phyloP scores from a whole-genome alignment of 2,329 filamentous ascomycete species.

The Aspergillus ochraceus region DNA sequence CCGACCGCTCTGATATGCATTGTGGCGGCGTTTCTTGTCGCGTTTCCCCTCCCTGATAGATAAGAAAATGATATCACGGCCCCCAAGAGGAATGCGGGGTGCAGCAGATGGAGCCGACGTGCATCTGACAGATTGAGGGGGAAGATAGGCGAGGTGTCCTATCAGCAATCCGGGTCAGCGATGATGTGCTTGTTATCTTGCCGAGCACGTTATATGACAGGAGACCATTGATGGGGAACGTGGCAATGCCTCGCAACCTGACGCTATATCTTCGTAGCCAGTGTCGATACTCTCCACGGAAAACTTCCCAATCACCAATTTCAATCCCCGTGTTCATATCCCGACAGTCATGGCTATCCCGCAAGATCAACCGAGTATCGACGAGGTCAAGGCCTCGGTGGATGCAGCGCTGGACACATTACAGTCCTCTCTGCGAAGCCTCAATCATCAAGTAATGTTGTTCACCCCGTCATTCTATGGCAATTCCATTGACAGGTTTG shows the following conservation, averaged over 20 bases:
- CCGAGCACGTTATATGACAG: not conserved
- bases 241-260: not conserved
- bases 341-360: constrained; percentile 19
- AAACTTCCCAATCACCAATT: not conserved
- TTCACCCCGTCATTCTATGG: too few species aligned
- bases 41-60: not conserved
- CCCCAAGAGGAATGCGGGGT: constrained; percentile 6
- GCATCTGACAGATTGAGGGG: constrained; percentile 3
- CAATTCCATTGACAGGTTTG: not conserved
- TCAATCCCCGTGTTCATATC: not conserved
- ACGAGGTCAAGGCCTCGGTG: constrained; percentile 24
- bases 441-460: constrained; percentile 27
- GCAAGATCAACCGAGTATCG: constrained; percentile 7
- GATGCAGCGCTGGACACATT: constrained; percentile 20
- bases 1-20: not conserved
- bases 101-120: constrained; percentile 6
- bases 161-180: not conserved
- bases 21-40: constrained; percentile 3
- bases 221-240: not conserved
- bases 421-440: constrained; percentile 21
- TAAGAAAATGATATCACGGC: not conserved
- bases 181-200: not conserved
- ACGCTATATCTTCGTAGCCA: not conserved
- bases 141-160: constrained; percentile 6
- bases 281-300: not conserved